Percentiles rank a stretch among this genome's conserved stretches.
These are phyloP conservation scores for Lentinus tigrinus DNA, from an alignment of 768 basidiomycete genomes.

Conservation along the genomic window DNA sequence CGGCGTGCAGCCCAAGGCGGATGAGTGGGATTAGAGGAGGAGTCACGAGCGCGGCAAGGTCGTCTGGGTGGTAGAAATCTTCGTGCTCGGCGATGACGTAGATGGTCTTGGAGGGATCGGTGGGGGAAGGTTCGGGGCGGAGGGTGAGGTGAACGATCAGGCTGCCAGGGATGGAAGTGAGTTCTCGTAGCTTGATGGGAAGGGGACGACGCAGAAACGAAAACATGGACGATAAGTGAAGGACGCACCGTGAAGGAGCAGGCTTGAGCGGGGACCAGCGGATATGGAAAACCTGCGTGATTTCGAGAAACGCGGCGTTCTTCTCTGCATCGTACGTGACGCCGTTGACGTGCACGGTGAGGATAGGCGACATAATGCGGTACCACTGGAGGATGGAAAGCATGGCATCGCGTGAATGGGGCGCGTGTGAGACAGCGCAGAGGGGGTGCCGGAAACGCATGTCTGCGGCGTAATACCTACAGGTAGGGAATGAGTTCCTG, in stretches of 20 bases:
- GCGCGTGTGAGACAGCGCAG: conserved; percentile 44
- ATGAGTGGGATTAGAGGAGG: conserved; percentile 43
- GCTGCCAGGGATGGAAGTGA: conserved; percentile 24
- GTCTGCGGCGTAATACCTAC: conserved; percentile 51
- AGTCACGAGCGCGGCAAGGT: conserved; percentile 42
- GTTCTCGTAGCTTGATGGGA: neutral
- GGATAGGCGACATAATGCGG: conserved; percentile 56
- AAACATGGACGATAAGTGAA: no score
- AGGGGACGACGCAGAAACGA: no score
- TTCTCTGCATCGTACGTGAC: conserved; percentile 47
- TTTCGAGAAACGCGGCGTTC: conserved; percentile 48
- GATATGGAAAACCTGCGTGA: conserved; percentile 53
- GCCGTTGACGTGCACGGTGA: conserved; percentile 41
- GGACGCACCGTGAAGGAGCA: conserved; percentile 44
- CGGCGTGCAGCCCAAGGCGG: conserved; percentile 29
- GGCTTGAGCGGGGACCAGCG: conserved; percentile 45
- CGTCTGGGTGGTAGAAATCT: conserved; percentile 59
- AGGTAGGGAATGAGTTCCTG: neutral
- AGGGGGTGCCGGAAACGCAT: conserved; percentile 61
- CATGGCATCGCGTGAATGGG: conserved; percentile 53
- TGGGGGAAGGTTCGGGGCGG: conserved; percentile 17
- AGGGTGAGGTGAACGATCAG: conserved; percentile 52
- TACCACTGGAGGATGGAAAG: conserved; percentile 68
- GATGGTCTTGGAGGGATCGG: conserved; percentile 33
- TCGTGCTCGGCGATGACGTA: conserved; percentile 56